phyloP scores from a whole-genome alignment of 192 early-diverging fungal genomes.

The Backusella tuberculispora region DNA sequence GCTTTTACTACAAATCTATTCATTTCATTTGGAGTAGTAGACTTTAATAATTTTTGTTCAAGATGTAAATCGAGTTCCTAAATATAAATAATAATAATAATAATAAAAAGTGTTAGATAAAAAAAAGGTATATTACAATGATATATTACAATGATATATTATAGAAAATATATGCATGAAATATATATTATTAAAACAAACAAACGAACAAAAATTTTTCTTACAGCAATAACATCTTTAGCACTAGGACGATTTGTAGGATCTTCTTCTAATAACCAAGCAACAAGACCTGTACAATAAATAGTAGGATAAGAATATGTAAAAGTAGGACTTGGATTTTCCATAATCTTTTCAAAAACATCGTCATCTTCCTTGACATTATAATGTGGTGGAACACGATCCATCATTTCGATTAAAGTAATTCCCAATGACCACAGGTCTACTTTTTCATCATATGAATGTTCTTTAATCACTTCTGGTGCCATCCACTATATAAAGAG shows the following conservation, averaged over 20 bases:
- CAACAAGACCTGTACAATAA: constrained; percentile 38
- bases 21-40: constrained; percentile 27
- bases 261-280: constrained; percentile 41
- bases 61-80: constrained; percentile 42
- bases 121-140: background rate
- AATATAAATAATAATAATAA: too few species aligned
- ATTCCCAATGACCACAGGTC: constrained; percentile 47
- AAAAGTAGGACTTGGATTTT: constrained; percentile 40
- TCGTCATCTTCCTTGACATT: constrained; percentile 31
- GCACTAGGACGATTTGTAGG: constrained; percentile 33
- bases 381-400: constrained; percentile 48
- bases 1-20: constrained; percentile 29
- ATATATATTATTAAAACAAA: background rate
- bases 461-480: constrained; percentile 44
- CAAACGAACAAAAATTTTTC: too few species aligned
- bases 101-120: too few species aligned
- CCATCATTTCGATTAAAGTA: constrained; percentile 52
- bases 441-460: constrained; percentile 39
- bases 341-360: constrained; percentile 28
- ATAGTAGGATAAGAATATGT: constrained; percentile 40
- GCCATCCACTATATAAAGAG: constrained; percentile 44
- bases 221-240: constrained; percentile 36
- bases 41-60: constrained; percentile 32
- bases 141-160: background rate
- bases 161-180: too few species aligned